Base-by-base conservation (phyloP, 805 yeast species). In the Candida incommunis region DNA sequence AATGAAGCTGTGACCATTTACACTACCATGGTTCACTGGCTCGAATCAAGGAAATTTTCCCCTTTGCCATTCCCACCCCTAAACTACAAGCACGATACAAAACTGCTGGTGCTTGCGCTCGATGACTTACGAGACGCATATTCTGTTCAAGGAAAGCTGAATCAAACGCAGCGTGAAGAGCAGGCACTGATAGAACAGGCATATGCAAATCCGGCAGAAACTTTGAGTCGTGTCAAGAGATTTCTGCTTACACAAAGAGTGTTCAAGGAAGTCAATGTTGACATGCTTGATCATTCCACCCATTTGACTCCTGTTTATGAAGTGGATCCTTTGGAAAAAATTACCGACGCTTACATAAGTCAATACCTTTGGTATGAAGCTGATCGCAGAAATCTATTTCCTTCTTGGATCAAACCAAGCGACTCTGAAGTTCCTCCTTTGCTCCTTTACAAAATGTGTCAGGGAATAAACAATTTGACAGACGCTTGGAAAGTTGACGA, bases 301-400 rank as follows among this genome's bases (percentile, higher is more conserved):
- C 81, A 80, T 52, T 69, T 90, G 37, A 72, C 80, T 0, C 97
- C 98, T 0, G 90, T 87, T 0, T 88, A 86, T 56, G 74, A 81
- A 9, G 72, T 92, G 15, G 96, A 90, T 57, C 95, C 97, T 0
- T 63, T 87, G 37, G 99, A 92, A 61, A 92, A 88, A 58, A 85
- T 92, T 43, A 87, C 96, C 0, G 99, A 92, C 65, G 96, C 97
- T 0, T 92, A 90, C 53, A 63, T 92, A 35, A 97, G 90, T 56
- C 98, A 92, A 56, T 92, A 90, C 54, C 65, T 92, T 41, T 92
- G 97, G 96, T 90, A 82, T 62, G 97, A 92, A 58, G 90, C 92
- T 7, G 95, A 85, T 45, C 79, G 82, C 58, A 66, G 96, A 48
- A 76, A 79, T 4, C 63, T 92, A 23, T 92, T 92, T 63, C 99